Evolutionary conservation across 495 filamentous ascomycete species (phyloP).

Genomic region (Penicillium maclennaniae): DNA sequence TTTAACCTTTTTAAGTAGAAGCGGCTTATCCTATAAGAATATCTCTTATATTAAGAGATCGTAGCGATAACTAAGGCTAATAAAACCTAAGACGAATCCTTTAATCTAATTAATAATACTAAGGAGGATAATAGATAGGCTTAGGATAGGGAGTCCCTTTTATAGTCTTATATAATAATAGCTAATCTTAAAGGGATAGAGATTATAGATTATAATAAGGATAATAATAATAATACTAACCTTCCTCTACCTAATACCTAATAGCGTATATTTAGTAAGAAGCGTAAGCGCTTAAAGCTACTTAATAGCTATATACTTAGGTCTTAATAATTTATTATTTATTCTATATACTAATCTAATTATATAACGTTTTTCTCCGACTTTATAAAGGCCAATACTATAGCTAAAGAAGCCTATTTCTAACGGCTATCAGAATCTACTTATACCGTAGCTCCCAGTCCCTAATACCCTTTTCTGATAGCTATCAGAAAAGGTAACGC

Average conservation of each 20-base stretch:
- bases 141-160: no score
- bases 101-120: no score
- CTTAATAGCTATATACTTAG: conserved; percentile 6
- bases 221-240: conserved; percentile 1
- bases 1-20: neutral
- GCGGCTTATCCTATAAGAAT: neutral
- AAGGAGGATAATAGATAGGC: no score
- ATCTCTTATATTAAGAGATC: neutral
- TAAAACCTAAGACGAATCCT: no score
- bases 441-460: no score
- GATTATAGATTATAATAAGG: conserved; percentile 1
- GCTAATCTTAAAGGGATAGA: neutral
- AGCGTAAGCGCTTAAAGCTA: conserved; percentile 7
- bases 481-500: no score
- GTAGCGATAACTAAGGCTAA: neutral
- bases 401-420: no score
- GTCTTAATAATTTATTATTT: conserved; percentile 3
- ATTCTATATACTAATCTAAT: no score
- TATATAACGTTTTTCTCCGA: no score
- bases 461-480: no score
- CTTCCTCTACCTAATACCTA: conserved; percentile 2
- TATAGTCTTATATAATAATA: neutral
- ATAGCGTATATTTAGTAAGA: conserved; percentile 7
- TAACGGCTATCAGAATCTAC: no score
- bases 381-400: no score